phyloP scores from a whole-genome alignment of 371 early-diverging fungal genomes.

The Sanchytrium tribonematis region DNA sequence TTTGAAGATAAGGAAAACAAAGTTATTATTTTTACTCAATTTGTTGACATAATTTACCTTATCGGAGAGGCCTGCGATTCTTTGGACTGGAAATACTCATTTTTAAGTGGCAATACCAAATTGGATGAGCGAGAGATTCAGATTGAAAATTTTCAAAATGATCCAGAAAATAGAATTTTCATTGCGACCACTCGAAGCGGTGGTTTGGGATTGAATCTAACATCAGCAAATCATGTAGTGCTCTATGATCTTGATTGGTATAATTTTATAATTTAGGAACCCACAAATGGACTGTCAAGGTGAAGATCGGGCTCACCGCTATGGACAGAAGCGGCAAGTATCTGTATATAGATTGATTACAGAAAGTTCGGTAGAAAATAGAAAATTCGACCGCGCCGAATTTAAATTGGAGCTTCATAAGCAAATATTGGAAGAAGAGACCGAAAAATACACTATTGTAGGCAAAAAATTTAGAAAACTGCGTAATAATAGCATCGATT shows the following conservation, averaged over 20 bases:
- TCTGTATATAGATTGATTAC: constrained; percentile 60
- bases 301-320: constrained; percentile 82
- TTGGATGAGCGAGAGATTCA: constrained; percentile 9
- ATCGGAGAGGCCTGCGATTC: too few relatives aligned
- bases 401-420: too few relatives aligned
- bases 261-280: constrained; percentile 24
- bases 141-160: constrained; percentile 16
- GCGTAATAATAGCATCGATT: too few relatives aligned
- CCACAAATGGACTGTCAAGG: constrained; percentile 93
- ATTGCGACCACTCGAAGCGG: constrained; percentile 90
- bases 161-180: constrained; percentile 39
- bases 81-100: too few relatives aligned
- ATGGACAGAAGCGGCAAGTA: constrained; percentile 75
- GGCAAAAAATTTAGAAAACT: too few relatives aligned
- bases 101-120: constrained; percentile 5
- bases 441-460: too few relatives aligned
- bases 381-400: constrained; percentile 47
- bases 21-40: too few relatives aligned
- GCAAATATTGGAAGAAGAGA: too few relatives aligned
- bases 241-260: constrained; percentile 78
- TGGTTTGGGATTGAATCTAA: constrained; percentile 75
- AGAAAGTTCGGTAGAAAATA: constrained; percentile 54
- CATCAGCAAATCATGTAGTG: constrained; percentile 76
- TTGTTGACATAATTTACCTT: too few relatives aligned
- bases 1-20: too few relatives aligned